These are phyloP conservation scores for Colletotrichum liaoningense DNA, from an alignment of 2,329 filamentous ascomycete species.

Conservation along the genomic window DNA sequence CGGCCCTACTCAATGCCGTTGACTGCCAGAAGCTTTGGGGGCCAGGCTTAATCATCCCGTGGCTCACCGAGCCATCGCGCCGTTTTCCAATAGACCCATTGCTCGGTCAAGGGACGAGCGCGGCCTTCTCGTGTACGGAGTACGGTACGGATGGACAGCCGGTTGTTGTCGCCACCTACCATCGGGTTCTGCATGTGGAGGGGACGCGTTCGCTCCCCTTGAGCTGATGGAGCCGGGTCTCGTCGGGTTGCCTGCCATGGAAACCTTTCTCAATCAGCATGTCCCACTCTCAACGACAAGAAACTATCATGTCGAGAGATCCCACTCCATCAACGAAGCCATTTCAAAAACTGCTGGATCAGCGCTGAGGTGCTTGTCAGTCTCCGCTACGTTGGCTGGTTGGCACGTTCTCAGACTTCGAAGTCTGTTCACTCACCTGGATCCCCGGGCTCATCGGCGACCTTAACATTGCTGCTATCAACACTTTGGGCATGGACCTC, in stretches of 20 bases:
- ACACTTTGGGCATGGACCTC: constrained; percentile 12
- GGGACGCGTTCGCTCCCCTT: constrained; percentile 14
- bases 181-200: background rate
- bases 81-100: constrained; percentile 19
- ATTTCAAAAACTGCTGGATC: constrained; percentile 29
- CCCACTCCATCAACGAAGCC: constrained; percentile 25
- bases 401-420: constrained; percentile 21
- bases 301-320: constrained; percentile 20
- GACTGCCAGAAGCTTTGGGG: background rate
- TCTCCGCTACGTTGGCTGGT: constrained; percentile 32
- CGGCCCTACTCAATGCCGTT: constrained; percentile 28
- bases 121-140: background rate
- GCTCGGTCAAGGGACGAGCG: constrained; percentile 30
- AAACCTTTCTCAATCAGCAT: constrained; percentile 13
- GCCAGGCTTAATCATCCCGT: background rate
- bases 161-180: background rate
- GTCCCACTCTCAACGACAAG: constrained; percentile 31
- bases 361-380: constrained; percentile 23
- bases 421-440: constrained; percentile 26
- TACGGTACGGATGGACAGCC: background rate
- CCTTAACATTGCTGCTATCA: constrained; percentile 33
- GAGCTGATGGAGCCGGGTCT: constrained; percentile 9
- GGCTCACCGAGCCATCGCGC: constrained; percentile 2
- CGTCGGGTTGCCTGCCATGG: constrained; percentile 6
- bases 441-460: constrained; percentile 31